Percentiles rank a stretch among this genome's conserved stretches.
phyloP scores from a whole-genome alignment of 257 asterid genomes.

The Solanum gracilifrons region DNA sequence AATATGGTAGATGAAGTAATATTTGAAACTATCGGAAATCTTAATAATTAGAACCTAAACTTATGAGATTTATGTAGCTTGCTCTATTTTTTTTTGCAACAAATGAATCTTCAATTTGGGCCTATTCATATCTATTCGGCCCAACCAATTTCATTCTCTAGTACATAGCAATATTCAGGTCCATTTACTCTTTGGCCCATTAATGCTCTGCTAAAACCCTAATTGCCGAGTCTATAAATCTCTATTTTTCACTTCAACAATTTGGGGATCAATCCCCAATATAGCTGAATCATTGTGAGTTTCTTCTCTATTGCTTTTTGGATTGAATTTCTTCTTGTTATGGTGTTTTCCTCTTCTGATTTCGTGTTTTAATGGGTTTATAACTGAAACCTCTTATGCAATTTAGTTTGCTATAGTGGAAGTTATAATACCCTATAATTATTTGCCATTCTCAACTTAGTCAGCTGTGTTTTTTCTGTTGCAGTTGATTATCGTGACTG shows the following conservation, averaged over 20 bases:
- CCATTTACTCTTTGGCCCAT: neutral
- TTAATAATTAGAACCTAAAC: too few relatives aligned
- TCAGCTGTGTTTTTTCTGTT: neutral
- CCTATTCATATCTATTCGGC: neutral
- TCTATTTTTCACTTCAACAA: neutral
- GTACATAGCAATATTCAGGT: neutral
- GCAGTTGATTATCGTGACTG: neutral
- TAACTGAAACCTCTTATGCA: neutral
- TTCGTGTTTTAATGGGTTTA: neutral
- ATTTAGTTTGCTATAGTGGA: neutral
- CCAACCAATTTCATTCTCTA: neutral
- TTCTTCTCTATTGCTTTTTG: neutral
- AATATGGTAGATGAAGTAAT: too few relatives aligned
- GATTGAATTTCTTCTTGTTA: neutral
- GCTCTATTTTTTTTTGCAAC: neutral
- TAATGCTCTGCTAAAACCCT: neutral
- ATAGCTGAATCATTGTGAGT: neutral
- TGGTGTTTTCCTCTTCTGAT: neutral
- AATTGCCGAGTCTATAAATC: neutral
- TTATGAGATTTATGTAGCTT: too few relatives aligned
- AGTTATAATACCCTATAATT: neutral
- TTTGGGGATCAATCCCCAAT: neutral
- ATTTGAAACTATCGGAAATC: too few relatives aligned
- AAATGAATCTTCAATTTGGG: neutral
- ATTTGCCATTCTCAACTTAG: neutral